Conservation (phyloP, 139 green algal species). For the Tetraselmis chui region DNA sequence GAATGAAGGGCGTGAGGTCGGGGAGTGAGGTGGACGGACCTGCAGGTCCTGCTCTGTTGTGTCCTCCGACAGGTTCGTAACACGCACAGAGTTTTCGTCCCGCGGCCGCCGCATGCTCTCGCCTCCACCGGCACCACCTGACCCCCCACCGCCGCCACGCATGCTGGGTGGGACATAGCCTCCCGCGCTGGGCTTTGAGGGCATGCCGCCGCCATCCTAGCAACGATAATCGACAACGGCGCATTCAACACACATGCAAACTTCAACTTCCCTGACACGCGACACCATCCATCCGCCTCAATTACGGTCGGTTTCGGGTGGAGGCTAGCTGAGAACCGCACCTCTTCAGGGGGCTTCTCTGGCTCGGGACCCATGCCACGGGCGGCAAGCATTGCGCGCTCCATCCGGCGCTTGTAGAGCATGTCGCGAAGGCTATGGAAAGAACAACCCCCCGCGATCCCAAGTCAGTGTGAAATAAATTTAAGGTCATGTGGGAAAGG, state of each 20-base stretch:
- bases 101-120: conserved; percentile 58
- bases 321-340: too few relatives aligned
- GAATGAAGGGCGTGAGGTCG: too few relatives aligned
- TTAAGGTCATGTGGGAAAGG: too few relatives aligned
- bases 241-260: too few relatives aligned
- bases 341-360: conserved; percentile 78
- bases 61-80: conserved; percentile 96
- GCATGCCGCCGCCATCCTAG: neutral
- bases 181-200: conserved; percentile 45
- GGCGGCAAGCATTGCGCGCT: conserved; percentile 79
- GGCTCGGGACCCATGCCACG: conserved; percentile 63
- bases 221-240: too few relatives aligned
- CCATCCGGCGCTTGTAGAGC: conserved; percentile 81
- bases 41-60: conserved; percentile 85
- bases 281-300: too few relatives aligned
- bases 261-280: too few relatives aligned
- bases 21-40: conserved; percentile 4
- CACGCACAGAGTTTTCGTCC: conserved; percentile 93
- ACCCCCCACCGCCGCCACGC: conserved; percentile 43
- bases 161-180: conserved; percentile 81
- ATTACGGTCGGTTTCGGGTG: neutral
- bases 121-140: conserved; percentile 22
- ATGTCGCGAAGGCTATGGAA: conserved; percentile 65
- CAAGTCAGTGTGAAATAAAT: too few relatives aligned
- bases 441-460: too few relatives aligned